Base-by-base conservation (phyloP, 495 filamentous ascomycete species). In the Aspergillus olivimuriae region DNA sequence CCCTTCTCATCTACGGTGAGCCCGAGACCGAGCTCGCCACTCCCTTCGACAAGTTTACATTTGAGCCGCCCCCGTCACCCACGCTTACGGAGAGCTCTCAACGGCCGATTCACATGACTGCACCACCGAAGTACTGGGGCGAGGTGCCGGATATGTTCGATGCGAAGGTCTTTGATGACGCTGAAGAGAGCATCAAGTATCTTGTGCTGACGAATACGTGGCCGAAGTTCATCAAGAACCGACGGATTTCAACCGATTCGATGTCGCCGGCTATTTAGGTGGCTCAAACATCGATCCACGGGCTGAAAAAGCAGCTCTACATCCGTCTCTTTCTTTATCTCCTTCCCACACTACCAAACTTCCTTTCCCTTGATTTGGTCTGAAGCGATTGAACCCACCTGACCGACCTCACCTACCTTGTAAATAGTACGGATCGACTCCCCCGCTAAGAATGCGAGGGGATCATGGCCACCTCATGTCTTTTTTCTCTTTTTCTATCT, bases 141-240 rank as follows among this genome's bases (percentile, higher is more conserved):
- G 56, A 63, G 2, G 69, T 83, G 19, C 74, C 78, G 1, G 58
- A 56, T 4, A 62, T 51, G 0, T 84, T 85, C 37, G 65, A 70
- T 23, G 58, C 62, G 2, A 50, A 35, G 2, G 66, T 84, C 17
- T 85, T 86, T 38, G 76, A 82, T 39, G 65, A 56, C 1, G 80
- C 81, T 0, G 72, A 83, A 56, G 55, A 65, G 28, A 77, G 73
- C 41, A 77, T 84, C 64, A 84, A 82, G 63, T 81, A 83, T 48
- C 66, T 85, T 15, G 81, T 86, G 2, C 70, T 82, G 44, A 81
- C 77, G 4, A 84, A 84, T 54, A 85, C 82, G 8, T 86, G 81
- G 81, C 77, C 77, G 18, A 82, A 81, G 58, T 83, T 80, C 32
- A 71, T 83, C 12, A 41, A 35, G 39, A 34, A 17, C 20, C 45